These are phyloP conservation scores for Pistacia integerrima DNA, from an alignment of 345 rosid genomes.

Conservation along the genomic window DNA sequence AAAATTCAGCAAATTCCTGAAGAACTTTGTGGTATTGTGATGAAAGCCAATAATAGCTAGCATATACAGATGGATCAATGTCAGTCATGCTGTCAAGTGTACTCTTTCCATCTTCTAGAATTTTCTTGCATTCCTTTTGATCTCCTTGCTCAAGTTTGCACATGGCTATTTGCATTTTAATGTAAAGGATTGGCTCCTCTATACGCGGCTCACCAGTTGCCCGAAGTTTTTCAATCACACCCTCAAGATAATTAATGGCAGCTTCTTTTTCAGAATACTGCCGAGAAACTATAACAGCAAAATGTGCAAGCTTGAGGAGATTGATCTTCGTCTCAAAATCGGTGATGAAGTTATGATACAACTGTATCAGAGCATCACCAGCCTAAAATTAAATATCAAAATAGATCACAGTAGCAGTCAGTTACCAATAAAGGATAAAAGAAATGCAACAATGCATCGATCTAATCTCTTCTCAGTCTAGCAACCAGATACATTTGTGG, in stretches of 20 bases:
- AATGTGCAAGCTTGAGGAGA: conserved; percentile 96
- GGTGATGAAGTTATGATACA: conserved; percentile 87
- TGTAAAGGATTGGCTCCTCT: conserved; percentile 86
- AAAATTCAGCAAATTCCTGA: conserved; percentile 92
- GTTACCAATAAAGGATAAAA: neutral
- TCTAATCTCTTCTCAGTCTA: no score
- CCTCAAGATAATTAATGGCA: conserved; percentile 80
- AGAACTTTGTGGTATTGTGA: conserved; percentile 81
- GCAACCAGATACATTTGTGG: neutral
- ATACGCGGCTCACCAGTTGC: conserved; percentile 77
- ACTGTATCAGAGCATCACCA: conserved; percentile 89
- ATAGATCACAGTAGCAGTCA: conserved; percentile 6
- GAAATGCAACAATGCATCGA: neutral
- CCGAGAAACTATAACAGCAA: conserved; percentile 87
- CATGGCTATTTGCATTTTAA: conserved; percentile 83
- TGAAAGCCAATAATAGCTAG: conserved; percentile 91
- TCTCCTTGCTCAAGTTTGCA: conserved; percentile 91
- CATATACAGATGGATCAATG: conserved; percentile 94
- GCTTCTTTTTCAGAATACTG: conserved; percentile 95
- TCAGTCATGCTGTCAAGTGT: conserved; percentile 95
- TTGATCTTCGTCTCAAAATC: conserved; percentile 99
- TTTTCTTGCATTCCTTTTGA: conserved; percentile 84
- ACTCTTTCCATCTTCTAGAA: conserved; percentile 86
- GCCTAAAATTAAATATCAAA: conserved; percentile 51
- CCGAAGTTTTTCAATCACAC: conserved; percentile 81